These are phyloP conservation scores for Sonneratia alba DNA, from an alignment of 345 rosid species.

Conservation along the genomic window DNA sequence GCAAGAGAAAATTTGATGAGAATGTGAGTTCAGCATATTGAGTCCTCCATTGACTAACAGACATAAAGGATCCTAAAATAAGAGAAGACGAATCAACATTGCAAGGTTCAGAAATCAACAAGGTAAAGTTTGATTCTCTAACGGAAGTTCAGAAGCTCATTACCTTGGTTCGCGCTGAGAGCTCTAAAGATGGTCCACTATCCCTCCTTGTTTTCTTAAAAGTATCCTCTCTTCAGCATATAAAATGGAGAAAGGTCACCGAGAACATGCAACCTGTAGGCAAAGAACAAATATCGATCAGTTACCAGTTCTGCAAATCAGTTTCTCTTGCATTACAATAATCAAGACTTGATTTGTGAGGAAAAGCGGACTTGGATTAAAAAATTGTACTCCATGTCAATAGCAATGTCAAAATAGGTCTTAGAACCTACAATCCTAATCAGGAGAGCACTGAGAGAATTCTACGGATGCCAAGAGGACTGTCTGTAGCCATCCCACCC, in stretches of 20 bases:
- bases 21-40: background rate
- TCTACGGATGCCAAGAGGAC: slow-evolving; percentile 62
- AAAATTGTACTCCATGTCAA: background rate
- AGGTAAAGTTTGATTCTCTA: background rate
- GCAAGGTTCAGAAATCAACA: too few species aligned
- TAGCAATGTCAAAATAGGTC: background rate
- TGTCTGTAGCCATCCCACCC: slow-evolving; percentile 87
- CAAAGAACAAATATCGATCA: background rate
- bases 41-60: background rate
- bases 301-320: background rate
- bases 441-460: slow-evolving; percentile 15
- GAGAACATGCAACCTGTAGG: background rate
- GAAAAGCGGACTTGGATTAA: background rate
- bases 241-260: background rate
- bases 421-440: slow-evolving; percentile 32
- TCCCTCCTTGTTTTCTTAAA: background rate
- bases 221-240: background rate
- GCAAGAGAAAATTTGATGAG: too few species aligned
- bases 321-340: background rate
- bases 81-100: too few species aligned
- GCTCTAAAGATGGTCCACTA: background rate
- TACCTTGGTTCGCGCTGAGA: background rate
- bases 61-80: background rate
- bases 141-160: background rate
- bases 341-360: background rate